Base-by-base conservation (phyloP, 331 rosid species). In the Rosa hybrid region DNA sequence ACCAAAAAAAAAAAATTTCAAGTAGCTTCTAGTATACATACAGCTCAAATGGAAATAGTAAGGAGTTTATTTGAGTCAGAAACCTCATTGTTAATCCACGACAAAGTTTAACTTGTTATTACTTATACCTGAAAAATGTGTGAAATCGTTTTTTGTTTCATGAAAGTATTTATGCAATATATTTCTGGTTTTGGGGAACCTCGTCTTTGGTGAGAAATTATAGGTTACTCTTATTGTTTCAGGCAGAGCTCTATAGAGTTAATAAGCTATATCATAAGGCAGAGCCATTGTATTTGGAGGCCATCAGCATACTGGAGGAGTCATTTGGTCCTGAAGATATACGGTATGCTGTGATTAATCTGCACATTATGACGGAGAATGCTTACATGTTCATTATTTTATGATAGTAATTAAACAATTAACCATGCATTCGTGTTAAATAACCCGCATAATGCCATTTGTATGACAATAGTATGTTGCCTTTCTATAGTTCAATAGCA, bases 221-320 rank as follows among this genome's bases (percentile, higher is more conserved):
- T 44, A 54, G 13, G 57, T 80, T 74, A 74, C 82, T 83, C 45
- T 49, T 79, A 39, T 77, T 68, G 76, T 82, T 86, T 83, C 86
- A 95, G 98, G 99, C 98, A 2, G 98, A 93, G 91, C 74, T 95
- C 53, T 92, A 92, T 86, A 91, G 98, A 87, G 92, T 95, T 60
- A 88, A 72, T 46, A 95, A 84, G 89, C 90, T 74, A 74, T 93
- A 86, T 86, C 88, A 88, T 82, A 93, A 92, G 80, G 99, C 97
- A 74, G 98, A 91, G 79, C 96, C 99, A 0, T 80, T 92, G 86
- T 92, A 89, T 83, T 81, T 89, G 87, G 94, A 95, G 79, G 97
- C 98, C 82, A 87, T 93, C 64, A 75, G 86, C 79, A 91, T 92
- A 86, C 84, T 95, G 80, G 90, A 92, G 87, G 88, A 91, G 75